Conservation (phyloP, 768 basidiomycete species). For the Sistotremastrum suecicum region DNA sequence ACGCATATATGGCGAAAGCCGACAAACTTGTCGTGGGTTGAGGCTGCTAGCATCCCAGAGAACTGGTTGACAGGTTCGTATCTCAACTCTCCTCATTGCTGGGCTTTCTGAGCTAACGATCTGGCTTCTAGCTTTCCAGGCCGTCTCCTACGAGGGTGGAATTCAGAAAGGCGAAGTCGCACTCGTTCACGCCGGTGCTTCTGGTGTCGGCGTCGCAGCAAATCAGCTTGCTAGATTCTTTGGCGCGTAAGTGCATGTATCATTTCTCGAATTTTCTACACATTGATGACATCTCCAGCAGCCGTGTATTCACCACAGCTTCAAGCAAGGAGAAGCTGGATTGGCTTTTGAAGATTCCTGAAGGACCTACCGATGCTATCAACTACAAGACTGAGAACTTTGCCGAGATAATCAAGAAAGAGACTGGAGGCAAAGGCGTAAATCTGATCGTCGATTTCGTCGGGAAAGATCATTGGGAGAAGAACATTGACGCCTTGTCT, state of each 20-base stretch:
- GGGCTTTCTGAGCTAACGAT: not conserved
- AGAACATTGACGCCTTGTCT: constrained; percentile 58
- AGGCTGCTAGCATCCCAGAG: constrained; percentile 84
- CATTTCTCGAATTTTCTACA: not conserved
- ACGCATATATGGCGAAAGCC: constrained; percentile 68
- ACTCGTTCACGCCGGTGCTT: constrained; percentile 83
- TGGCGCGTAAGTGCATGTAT: constrained; percentile 43
- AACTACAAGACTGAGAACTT: constrained; percentile 85
- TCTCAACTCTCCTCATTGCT: not conserved
- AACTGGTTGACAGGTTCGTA: constrained; percentile 68
- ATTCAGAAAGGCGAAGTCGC: constrained; percentile 60
- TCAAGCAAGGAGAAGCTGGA: constrained; percentile 74
- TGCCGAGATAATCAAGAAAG: constrained; percentile 51
- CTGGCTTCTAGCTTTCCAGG: constrained; percentile 37
- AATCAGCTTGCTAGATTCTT: constrained; percentile 70
- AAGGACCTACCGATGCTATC: constrained; percentile 58
- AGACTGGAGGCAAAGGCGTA: constrained; percentile 57
- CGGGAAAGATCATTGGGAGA: constrained; percentile 57
- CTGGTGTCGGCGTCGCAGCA: constrained; percentile 79
- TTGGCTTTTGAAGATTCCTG: constrained; percentile 52
- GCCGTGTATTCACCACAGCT: constrained; percentile 70
- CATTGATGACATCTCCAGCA: constrained; percentile 21
- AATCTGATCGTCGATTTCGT: constrained; percentile 82
- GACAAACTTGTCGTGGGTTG: constrained; percentile 54
- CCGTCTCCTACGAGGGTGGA: constrained; percentile 50